phyloP scores from a whole-genome alignment of 2,329 filamentous ascomycete genomes.

The Pestalotiopsis sp. region DNA sequence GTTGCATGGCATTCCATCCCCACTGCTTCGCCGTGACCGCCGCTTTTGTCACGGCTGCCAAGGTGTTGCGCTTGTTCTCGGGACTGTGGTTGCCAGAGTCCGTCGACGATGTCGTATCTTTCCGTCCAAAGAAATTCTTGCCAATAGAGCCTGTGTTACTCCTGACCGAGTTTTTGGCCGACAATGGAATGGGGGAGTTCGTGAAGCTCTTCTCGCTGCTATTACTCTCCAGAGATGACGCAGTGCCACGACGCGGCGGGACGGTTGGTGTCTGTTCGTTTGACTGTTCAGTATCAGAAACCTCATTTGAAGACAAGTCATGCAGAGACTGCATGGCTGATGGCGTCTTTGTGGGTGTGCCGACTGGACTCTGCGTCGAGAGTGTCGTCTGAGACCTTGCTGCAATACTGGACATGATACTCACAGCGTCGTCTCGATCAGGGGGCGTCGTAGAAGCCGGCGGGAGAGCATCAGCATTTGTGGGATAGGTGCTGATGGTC shows the following conservation, averaged over 20 bases:
- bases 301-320: constrained; percentile 24
- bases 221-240: constrained; percentile 31
- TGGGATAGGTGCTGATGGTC: constrained; percentile 67
- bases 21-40: constrained; percentile 37
- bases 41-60: constrained; percentile 33
- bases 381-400: constrained; percentile 48
- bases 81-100: constrained; percentile 12
- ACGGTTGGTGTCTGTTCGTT: constrained; percentile 25
- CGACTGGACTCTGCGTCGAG: constrained; percentile 25
- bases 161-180: constrained; percentile 28
- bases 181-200: constrained; percentile 24
- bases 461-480: constrained; percentile 67
- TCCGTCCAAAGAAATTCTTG: constrained; percentile 30
- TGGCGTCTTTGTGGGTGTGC: constrained; percentile 27
- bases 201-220: constrained; percentile 21
- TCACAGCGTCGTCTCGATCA: constrained; percentile 61
- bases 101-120: constrained; percentile 25
- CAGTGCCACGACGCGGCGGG: constrained; percentile 28
- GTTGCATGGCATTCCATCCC: constrained; percentile 35
- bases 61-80: constrained; percentile 28
- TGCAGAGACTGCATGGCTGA: constrained; percentile 17
- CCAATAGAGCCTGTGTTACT: constrained; percentile 30
- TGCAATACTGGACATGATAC: constrained; percentile 58
- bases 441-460: constrained; percentile 54
- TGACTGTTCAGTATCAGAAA: constrained; percentile 19